Conservation (phyloP, 169 alveolate species). For the Plasmodium yoelii region DNA sequence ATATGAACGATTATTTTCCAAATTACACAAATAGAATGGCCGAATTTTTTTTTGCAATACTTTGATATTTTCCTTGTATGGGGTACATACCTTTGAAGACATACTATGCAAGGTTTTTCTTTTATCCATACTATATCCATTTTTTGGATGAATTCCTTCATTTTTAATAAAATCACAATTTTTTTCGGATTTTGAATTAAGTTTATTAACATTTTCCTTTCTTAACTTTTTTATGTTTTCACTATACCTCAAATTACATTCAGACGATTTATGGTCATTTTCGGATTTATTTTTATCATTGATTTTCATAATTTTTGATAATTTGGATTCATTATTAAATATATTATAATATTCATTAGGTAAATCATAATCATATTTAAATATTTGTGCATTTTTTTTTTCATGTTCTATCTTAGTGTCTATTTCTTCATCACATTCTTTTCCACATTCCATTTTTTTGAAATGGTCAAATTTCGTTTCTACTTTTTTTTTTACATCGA, state of each 20-base stretch:
- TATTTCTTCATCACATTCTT: no score
- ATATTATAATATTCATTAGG: not conserved
- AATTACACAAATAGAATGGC: not conserved
- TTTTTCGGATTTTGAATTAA: conserved; percentile 10
- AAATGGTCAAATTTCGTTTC: not conserved
- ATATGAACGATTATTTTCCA: not conserved
- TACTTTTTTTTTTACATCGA: not conserved
- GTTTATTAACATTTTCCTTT: not conserved
- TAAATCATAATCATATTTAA: not conserved
- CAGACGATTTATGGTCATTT: not conserved
- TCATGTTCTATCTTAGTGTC: not conserved
- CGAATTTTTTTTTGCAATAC: not conserved
- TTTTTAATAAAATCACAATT: not conserved
- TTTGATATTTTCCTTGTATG: not conserved
- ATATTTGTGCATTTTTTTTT: not conserved
- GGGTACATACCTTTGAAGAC: not conserved
- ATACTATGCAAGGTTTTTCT: not conserved
- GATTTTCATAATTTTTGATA: not conserved
- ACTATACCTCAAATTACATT: not conserved
- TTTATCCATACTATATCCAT: not conserved
- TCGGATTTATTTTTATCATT: conserved; percentile 1
- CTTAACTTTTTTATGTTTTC: conserved; percentile 1
- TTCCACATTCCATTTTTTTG: no score
- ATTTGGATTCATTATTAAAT: not conserved
- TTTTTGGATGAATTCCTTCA: not conserved